Base-by-base conservation (phyloP, 2,329 filamentous ascomycete genomes). In the Aspergillus uvarum region DNA sequence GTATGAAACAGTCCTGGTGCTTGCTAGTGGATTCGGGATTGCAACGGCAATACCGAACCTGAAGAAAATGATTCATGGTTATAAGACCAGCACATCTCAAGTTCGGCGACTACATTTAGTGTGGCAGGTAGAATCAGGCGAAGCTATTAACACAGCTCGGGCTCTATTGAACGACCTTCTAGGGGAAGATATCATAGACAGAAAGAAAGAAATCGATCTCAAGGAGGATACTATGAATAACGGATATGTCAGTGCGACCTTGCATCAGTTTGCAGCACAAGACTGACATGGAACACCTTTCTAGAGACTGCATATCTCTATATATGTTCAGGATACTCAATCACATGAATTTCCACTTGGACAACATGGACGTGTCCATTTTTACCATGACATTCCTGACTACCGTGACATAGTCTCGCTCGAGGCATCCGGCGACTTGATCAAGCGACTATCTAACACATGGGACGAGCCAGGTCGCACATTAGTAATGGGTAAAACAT, bases 1-100 rank as follows among this genome's bases (percentile, higher is more conserved):
- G 10, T 77, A 72, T 63, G 64, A 75, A 59, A 76, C 56, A 14
- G 63, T 74, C 35, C 51, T 78, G 3, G 64, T 74, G 54, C 58
- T 78, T 11, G 68, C 72, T 11, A 75, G 63, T 54, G 68, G 67
- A 29, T 71, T 71, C 55, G 67, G 75, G 7, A 71, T 78, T 32
- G 68, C 67, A 8, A 65, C 60, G 16, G 62, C 69, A 21, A 63
- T 77, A 49, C 69, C 67, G 22, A 74, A 76, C 61, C 61, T 78
- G 3, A 75, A 74, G 58, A 59, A 76, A 62, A 64, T 76, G 11
- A 69, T 79, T 35, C 58, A 76, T 51, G 64, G 69, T 12, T 74
- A 74, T 54, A 73, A 74, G 44, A 70, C 68, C n/a, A 66, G 61
- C 44, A 68, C 64, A 24, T 64, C 65, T 50, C 58, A 61, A 29